These are phyloP conservation scores for Skeletonema grethae DNA, from an alignment of 108 stramenopile genomes.

Conservation along the genomic window DNA sequence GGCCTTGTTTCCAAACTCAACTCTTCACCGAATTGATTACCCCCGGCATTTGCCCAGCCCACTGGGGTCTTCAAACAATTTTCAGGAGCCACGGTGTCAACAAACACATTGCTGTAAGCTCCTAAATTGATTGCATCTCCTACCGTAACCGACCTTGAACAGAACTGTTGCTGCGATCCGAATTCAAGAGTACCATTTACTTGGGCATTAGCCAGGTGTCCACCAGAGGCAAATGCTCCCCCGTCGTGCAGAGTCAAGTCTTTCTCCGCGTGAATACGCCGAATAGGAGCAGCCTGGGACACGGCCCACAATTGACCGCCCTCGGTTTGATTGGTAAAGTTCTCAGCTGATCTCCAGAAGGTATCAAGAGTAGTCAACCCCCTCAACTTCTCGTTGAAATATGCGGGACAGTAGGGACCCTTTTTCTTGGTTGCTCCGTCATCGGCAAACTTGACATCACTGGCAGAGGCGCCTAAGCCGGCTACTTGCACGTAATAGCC, in stretches of 20 bases:
- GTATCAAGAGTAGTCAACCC: slow-evolving; percentile 60
- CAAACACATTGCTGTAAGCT: slow-evolving; percentile 74
- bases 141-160: slow-evolving; percentile 54
- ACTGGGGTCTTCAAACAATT: not conserved
- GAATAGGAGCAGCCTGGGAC: slow-evolving; percentile 80
- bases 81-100: slow-evolving; percentile 44
- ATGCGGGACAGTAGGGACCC: not conserved
- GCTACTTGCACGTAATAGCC: not conserved
- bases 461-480: not conserved
- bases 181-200: slow-evolving; percentile 58
- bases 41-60: not conserved
- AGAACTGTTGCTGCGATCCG: slow-evolving; percentile 78
- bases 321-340: slow-evolving; percentile 45
- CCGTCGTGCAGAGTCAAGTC: slow-evolving; percentile 61
- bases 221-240: slow-evolving; percentile 64
- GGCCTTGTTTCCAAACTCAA: not conserved
- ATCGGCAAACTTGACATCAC: not conserved
- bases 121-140: slow-evolving; percentile 41
- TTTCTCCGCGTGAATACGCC: slow-evolving; percentile 55
- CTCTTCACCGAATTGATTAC: not conserved
- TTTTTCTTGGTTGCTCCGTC: not conserved
- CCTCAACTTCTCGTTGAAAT: slow-evolving; percentile 18
- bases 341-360: slow-evolving; percentile 85
- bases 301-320: slow-evolving; percentile 72
- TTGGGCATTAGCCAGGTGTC: slow-evolving; percentile 59